Percentiles rank a stretch among this genome's conserved stretches.
Evolutionary conservation across 345 rosid species (phyloP).

Genomic region (Clausena lansium): DNA sequence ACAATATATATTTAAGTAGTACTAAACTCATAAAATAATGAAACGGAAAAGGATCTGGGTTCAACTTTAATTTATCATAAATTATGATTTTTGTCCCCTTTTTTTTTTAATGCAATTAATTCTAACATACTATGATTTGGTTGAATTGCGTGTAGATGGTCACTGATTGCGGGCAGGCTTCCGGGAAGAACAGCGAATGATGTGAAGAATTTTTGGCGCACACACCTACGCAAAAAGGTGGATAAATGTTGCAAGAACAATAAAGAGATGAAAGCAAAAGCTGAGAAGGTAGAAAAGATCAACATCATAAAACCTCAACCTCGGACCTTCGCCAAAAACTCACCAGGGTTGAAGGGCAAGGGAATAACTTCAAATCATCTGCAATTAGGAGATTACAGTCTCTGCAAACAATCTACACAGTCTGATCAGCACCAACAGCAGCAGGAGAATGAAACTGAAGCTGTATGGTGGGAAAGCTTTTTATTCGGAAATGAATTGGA

Average conservation of each 20-base stretch:
- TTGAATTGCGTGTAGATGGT: slow-evolving; percentile 26
- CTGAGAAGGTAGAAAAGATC: not conserved
- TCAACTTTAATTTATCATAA: too few relatives aligned
- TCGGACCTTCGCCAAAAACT: slow-evolving; percentile 3
- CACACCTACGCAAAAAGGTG: slow-evolving; percentile 4
- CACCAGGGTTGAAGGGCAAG: not conserved
- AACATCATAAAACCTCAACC: slow-evolving; percentile 29
- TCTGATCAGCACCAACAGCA: not conserved
- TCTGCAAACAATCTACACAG: not conserved
- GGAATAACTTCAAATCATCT: not conserved
- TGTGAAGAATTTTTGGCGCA: slow-evolving; percentile 38
- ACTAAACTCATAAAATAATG: too few relatives aligned
- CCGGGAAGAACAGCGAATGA: slow-evolving; percentile 51
- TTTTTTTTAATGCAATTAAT: too few relatives aligned
- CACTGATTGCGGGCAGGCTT: slow-evolving; percentile 46
- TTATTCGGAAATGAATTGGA: not conserved
- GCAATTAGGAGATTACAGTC: not conserved
- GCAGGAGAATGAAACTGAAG: not conserved
- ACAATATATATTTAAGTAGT: too few relatives aligned
- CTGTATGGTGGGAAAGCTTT: not conserved
- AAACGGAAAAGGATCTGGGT: too few relatives aligned
- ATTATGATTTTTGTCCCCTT: too few relatives aligned
- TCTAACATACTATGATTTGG: too few relatives aligned
- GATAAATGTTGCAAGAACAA: not conserved
- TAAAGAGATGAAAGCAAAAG: not conserved